Evolutionary conservation across 1,139 yeast genomes (phyloP).

Genomic region (Zygoascus hellenicus): DNA sequence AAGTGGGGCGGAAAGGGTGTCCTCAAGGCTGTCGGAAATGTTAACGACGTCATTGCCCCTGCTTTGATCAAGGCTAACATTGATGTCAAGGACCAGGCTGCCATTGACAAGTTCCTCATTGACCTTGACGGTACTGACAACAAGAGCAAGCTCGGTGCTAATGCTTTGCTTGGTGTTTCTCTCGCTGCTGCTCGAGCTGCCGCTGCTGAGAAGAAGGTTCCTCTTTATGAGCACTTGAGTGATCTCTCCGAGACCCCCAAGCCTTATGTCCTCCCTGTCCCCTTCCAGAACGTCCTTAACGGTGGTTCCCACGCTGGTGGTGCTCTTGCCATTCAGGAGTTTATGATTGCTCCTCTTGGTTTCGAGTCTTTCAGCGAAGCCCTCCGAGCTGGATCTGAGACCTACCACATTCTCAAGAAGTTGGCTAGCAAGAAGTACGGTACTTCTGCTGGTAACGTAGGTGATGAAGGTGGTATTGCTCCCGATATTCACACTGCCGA

Average conservation of each 20-base stretch:
- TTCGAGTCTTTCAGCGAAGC: slow-evolving; percentile 89
- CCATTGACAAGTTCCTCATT: slow-evolving; percentile 72
- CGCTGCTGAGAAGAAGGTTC: slow-evolving; percentile 84
- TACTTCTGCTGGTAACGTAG: slow-evolving; percentile 96
- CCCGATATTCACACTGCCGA: slow-evolving; percentile 90
- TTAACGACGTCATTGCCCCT: slow-evolving; percentile 84
- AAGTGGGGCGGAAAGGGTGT: slow-evolving; percentile 98
- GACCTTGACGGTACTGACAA: slow-evolving; percentile 86
- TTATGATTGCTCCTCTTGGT: slow-evolving; percentile 93
- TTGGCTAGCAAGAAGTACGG: slow-evolving; percentile 91
- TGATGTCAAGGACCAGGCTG: slow-evolving; percentile 72
- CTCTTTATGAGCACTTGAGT: slow-evolving; percentile 81
- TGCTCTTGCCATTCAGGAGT: slow-evolving; percentile 95
- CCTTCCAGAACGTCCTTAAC: slow-evolving; percentile 95
- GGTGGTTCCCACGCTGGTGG: slow-evolving; percentile 99
- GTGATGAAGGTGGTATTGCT: slow-evolving; percentile 99
- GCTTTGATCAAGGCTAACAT: slow-evolving; percentile 69
- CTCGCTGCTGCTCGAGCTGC: slow-evolving; percentile 92
- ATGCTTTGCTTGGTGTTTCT: slow-evolving; percentile 93
- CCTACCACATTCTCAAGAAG: slow-evolving; percentile 89
- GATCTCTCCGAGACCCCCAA: slow-evolving; percentile 58
- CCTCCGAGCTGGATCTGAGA: slow-evolving; percentile 92
- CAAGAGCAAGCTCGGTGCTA: slow-evolving; percentile 93
- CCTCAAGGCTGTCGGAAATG: slow-evolving; percentile 83
- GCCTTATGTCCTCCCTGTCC: slow-evolving; percentile 88